Evolutionary conservation across 1,139 yeast species (phyloP).

Genomic region (Suhomyces atakaporum): DNA sequence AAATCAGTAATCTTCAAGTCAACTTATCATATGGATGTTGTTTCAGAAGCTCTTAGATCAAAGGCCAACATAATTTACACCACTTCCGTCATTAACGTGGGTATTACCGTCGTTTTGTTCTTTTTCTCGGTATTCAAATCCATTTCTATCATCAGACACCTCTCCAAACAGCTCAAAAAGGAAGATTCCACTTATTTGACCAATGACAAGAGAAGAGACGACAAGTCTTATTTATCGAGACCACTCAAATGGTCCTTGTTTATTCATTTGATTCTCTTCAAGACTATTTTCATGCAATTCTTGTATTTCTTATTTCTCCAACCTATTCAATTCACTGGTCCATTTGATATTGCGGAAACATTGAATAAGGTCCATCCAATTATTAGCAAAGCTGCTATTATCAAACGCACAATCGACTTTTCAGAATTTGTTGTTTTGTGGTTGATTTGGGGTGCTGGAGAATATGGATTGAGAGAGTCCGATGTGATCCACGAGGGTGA

Average conservation of each 20-base stretch:
- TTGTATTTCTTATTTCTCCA: constrained; percentile 8
- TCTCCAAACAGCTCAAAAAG: constrained; percentile 2
- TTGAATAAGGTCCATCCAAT: constrained; percentile 11
- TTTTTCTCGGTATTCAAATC: constrained; percentile 5
- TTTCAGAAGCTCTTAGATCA: constrained; percentile 1
- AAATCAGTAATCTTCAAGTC: constrained; percentile 9
- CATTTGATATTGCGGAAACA: constrained; percentile 15
- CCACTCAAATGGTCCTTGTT: constrained; percentile 13
- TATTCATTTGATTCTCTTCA: constrained; percentile 15
- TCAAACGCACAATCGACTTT: constrained; percentile 4
- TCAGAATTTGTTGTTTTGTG: constrained; percentile 16
- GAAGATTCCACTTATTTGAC: constrained; percentile 7
- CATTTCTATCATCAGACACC: constrained; percentile 4
- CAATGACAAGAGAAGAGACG: constrained; percentile 11
- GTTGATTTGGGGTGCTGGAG: constrained; percentile 16
- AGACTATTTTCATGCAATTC: constrained; percentile 10
- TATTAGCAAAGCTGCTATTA: constrained; percentile 5
- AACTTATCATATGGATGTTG: constrained; percentile 9
- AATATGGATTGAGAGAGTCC: constrained; percentile 6
- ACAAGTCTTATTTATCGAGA: constrained; percentile 9
- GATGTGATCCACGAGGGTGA: constrained; percentile 3
- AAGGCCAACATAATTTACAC: constrained; percentile 6
- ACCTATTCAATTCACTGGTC: constrained; percentile 14
- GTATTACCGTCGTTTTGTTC: constrained; percentile 4
- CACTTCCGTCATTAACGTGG: constrained; percentile 9